phyloP scores from a whole-genome alignment of 371 early-diverging fungal genomes.

The Mortierella sp. region DNA sequence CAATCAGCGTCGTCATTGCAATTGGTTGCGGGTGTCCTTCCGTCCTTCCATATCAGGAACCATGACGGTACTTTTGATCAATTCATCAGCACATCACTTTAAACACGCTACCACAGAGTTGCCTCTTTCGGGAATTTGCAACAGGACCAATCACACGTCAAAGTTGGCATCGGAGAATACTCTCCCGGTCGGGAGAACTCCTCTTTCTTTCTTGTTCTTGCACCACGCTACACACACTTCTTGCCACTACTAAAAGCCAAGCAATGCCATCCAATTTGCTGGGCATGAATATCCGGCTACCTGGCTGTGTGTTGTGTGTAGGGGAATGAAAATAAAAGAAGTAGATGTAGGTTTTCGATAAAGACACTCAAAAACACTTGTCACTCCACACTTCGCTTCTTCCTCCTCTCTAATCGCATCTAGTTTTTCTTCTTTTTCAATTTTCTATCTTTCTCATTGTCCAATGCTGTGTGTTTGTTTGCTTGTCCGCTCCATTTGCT shows the following conservation, averaged over 20 bases:
- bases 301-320: neutral
- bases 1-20: neutral
- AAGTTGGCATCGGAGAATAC: constrained; percentile 1
- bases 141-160: neutral
- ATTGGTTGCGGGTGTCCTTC: constrained; percentile 2
- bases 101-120: neutral
- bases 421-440: constrained; percentile 11
- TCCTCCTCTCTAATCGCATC: constrained; percentile 10
- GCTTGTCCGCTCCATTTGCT: neutral
- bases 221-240: neutral
- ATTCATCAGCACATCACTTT: neutral
- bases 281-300: constrained; percentile 9
- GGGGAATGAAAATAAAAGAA: constrained; percentile 9
- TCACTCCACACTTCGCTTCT: neutral
- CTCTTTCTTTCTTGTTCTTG: neutral
- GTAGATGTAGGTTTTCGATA: constrained; percentile 23
- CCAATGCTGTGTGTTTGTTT: neutral
- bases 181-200: constrained; percentile 1
- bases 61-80: constrained; percentile 2
- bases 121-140: constrained; percentile 11
- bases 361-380: constrained; percentile 7
- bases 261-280: neutral
- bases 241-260: neutral
- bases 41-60: neutral
- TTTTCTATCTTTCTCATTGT: neutral